Conservation (phyloP, 257 asterid species). For the Nicotiana obtusifolia region DNA sequence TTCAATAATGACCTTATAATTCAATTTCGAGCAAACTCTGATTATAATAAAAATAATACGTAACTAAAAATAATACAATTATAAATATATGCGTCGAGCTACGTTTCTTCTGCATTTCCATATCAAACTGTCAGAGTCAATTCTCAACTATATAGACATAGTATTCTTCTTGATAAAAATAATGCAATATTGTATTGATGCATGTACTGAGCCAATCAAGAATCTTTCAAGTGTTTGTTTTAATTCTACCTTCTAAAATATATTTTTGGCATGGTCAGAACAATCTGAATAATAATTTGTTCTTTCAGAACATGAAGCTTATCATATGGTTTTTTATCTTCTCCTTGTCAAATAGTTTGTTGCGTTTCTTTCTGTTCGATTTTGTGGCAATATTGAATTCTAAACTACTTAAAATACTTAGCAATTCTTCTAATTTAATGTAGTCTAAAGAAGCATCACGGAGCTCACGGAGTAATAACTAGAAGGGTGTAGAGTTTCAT, state of each 20-base stretch:
- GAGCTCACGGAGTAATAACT: too few relatives aligned
- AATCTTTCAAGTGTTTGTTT: neutral
- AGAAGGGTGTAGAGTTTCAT: too few relatives aligned
- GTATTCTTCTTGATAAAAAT: neutral
- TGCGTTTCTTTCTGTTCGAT: neutral
- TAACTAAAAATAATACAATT: too few relatives aligned
- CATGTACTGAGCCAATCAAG: neutral
- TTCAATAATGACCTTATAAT: too few relatives aligned
- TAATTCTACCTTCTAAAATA: too few relatives aligned
- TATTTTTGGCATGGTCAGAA: neutral
- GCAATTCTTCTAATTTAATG: neutral
- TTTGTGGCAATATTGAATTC: neutral
- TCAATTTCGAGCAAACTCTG: too few relatives aligned
- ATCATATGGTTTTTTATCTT: too few relatives aligned
- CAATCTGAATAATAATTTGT: neutral
- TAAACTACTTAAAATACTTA: neutral
- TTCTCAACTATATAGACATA: neutral
- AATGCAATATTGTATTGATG: neutral
- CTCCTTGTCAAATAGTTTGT: too few relatives aligned
- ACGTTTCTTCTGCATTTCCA: neutral
- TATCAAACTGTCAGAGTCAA: neutral
- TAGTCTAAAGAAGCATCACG: conserved; percentile 17
- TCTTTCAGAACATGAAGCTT: neutral
- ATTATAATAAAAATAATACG: too few relatives aligned
- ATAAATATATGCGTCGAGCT: too few relatives aligned